Evolutionary conservation across 140 eudicot genomes (phyloP).

Genomic region (Stevia rebaudiana): DNA sequence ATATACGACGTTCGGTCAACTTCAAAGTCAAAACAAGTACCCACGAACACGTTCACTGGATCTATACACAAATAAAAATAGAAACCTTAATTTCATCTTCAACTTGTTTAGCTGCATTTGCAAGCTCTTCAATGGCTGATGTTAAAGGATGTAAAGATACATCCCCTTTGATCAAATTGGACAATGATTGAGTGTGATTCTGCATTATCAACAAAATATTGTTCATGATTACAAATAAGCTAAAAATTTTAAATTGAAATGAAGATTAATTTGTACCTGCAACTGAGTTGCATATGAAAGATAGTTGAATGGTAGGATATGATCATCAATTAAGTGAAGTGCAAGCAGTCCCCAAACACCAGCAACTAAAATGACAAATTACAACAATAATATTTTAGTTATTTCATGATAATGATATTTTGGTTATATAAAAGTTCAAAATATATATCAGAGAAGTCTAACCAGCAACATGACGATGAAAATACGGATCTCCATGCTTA

Average conservation of each 20-base stretch:
- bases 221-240: neutral
- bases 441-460: constrained; percentile 13
- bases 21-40: neutral
- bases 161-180: constrained; percentile 35
- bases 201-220: constrained; percentile 20
- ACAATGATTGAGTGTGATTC: constrained; percentile 46
- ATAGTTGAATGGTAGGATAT: constrained; percentile 78
- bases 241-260: neutral
- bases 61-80: neutral
- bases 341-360: constrained; percentile 92
- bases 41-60: neutral
- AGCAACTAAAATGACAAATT: constrained; percentile 41
- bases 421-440: neutral
- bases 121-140: constrained; percentile 57
- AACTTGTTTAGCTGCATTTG: constrained; percentile 50
- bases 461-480: constrained; percentile 93
- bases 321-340: constrained; percentile 74
- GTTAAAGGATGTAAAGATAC: constrained; percentile 56
- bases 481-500: constrained; percentile 70
- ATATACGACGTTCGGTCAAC: neutral
- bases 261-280: constrained; percentile 36
- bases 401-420: neutral
- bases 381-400: neutral
- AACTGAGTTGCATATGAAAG: constrained; percentile 63
- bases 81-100: constrained; percentile 66